Conservation (phyloP, 1,139 yeast species). For the Blastobotrys arbuscula region DNA sequence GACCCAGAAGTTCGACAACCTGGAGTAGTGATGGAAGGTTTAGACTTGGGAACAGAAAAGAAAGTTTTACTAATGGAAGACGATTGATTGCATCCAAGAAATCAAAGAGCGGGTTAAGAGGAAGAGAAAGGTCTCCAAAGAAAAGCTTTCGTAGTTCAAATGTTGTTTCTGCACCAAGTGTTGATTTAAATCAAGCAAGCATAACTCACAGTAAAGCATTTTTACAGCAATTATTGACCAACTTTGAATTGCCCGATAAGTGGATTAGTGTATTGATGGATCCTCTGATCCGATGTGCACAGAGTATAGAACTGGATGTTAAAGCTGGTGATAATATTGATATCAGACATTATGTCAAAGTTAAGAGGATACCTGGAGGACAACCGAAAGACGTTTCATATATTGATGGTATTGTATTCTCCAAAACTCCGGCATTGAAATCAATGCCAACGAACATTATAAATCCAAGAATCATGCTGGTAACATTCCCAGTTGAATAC, state of each 20-base stretch:
- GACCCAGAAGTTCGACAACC: conserved; percentile 27
- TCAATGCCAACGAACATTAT: conserved; percentile 61
- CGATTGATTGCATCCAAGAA: conserved; percentile 5
- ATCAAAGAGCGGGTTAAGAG: conserved; percentile 10
- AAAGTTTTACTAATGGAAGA: conserved; percentile 20
- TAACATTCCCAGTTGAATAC: conserved; percentile 89
- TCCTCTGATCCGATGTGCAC: conserved; percentile 42
- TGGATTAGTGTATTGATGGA: conserved; percentile 50
- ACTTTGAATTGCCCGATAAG: conserved; percentile 43
- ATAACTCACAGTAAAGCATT: conserved; percentile 42
- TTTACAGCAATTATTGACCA: conserved; percentile 56
- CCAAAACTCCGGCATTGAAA: conserved; percentile 78
- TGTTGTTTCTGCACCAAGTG: conserved; percentile 17
- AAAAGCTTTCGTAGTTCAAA: conserved; percentile 6
- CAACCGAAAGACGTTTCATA: conserved; percentile 49
- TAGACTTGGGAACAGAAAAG: conserved; percentile 23
- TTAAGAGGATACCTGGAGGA: conserved; percentile 81
- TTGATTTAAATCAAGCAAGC: conserved; percentile 38
- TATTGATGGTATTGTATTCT: conserved; percentile 76
- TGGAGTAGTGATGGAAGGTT: conserved; percentile 20
- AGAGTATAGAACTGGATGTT: conserved; percentile 49
- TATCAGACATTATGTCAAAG: conserved; percentile 78
- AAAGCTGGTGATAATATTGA: conserved; percentile 71
- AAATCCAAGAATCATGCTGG: conserved; percentile 70
- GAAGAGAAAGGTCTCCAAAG: background rate